Conservation (phyloP, 306 rosid genomes). For the Corylus heterophylla region DNA sequence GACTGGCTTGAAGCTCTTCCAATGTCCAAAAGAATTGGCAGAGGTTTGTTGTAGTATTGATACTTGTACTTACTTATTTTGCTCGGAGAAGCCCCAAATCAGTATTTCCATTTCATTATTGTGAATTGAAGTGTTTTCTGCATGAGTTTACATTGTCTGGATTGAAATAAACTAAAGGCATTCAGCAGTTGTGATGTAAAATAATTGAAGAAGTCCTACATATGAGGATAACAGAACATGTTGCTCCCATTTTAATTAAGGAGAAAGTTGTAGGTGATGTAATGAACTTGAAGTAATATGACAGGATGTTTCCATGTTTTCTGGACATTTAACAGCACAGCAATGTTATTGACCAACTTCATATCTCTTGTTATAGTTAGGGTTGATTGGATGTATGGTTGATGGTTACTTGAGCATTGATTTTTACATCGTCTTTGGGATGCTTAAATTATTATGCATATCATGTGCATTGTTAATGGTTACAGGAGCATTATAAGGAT, state of each 20-base stretch:
- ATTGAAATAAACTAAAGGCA: neutral
- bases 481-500: slow-evolving; percentile 95
- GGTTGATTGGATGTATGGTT: slow-evolving; percentile 1
- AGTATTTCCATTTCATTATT: neutral
- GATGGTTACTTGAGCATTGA: slow-evolving; percentile 21
- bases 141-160: neutral
- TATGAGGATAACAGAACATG: neutral
- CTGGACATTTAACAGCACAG: neutral
- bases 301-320: neutral
- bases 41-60: slow-evolving; percentile 58
- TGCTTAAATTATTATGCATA: slow-evolving; percentile 15
- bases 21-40: slow-evolving; percentile 86
- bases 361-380: slow-evolving; percentile 1
- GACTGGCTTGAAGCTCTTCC: slow-evolving; percentile 89
- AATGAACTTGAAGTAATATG: neutral
- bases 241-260: neutral
- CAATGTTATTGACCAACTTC: slow-evolving; percentile 3
- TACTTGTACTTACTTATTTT: slow-evolving; percentile 16
- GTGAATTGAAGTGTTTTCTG: neutral
- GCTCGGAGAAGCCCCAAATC: neutral
- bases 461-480: slow-evolving; percentile 18
- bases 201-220: neutral
- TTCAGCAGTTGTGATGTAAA: neutral
- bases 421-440: slow-evolving; percentile 7
- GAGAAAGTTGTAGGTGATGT: neutral